Conservation (phyloP, 768 basidiomycete species). For the Gymnopilus junonius region DNA sequence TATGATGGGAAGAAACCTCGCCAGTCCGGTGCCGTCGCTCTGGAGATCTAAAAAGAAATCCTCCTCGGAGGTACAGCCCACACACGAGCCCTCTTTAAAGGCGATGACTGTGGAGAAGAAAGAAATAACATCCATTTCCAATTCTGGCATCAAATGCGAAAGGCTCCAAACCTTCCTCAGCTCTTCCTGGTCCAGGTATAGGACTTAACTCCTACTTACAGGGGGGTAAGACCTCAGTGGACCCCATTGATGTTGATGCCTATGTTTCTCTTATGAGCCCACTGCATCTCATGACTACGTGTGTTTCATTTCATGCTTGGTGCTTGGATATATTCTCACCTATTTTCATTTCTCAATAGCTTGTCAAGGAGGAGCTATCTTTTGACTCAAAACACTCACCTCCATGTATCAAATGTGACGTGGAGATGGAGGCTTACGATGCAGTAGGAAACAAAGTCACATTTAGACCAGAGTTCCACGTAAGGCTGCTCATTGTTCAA, state of each 20-base stretch:
- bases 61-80: too few relatives aligned
- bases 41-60: background rate
- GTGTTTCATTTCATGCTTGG: background rate
- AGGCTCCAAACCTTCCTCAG: too few relatives aligned
- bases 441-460: background rate
- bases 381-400: background rate
- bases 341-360: background rate
- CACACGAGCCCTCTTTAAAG: too few relatives aligned
- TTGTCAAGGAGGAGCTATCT: background rate
- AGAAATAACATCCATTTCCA: too few relatives aligned
- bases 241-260: background rate
- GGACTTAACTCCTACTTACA: too few relatives aligned
- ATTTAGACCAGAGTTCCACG: background rate
- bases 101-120: too few relatives aligned
- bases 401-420: background rate
- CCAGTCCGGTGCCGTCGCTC: background rate
- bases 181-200: too few relatives aligned
- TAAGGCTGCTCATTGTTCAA: background rate
- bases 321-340: background rate
- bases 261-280: background rate
- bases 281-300: background rate
- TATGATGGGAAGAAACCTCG: background rate
- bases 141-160: too few relatives aligned
- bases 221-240: background rate
- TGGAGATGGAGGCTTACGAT: background rate